These are phyloP conservation scores for Acer yangbiense DNA, from an alignment of 345 rosid genomes.

Conservation along the genomic window DNA sequence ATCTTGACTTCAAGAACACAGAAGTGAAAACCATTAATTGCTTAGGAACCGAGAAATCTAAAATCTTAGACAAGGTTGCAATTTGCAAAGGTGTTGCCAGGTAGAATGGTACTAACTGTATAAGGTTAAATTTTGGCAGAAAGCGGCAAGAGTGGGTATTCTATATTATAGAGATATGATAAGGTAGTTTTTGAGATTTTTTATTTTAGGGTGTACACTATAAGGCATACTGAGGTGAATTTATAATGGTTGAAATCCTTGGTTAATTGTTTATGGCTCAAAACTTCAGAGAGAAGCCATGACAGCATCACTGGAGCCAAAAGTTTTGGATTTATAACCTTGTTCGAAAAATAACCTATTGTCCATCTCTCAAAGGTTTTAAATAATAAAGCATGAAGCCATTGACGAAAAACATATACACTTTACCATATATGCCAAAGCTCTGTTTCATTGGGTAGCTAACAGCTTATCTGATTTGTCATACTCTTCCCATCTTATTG, in stretches of 20 bases:
- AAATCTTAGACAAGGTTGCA: no score
- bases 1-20: no score
- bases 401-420: not conserved
- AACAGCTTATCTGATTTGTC: not conserved
- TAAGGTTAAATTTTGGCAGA: no score
- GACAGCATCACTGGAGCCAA: not conserved
- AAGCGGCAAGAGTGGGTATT: not conserved
- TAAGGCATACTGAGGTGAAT: not conserved
- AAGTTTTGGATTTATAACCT: not conserved
- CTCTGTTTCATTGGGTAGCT: slow-evolving; percentile 3
- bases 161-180: not conserved
- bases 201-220: not conserved
- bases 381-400: not conserved
- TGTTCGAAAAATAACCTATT: not conserved
- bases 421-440: not conserved
- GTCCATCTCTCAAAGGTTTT: not conserved
- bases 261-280: not conserved
- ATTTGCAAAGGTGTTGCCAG: no score
- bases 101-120: no score
- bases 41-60: no score
- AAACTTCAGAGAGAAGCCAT: not conserved
- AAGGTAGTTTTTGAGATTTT: not conserved
- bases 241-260: not conserved
- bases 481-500: not conserved
- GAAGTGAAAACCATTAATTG: no score